Conservation (phyloP, 179 eudicot species). For the Pouteria campechiana region DNA sequence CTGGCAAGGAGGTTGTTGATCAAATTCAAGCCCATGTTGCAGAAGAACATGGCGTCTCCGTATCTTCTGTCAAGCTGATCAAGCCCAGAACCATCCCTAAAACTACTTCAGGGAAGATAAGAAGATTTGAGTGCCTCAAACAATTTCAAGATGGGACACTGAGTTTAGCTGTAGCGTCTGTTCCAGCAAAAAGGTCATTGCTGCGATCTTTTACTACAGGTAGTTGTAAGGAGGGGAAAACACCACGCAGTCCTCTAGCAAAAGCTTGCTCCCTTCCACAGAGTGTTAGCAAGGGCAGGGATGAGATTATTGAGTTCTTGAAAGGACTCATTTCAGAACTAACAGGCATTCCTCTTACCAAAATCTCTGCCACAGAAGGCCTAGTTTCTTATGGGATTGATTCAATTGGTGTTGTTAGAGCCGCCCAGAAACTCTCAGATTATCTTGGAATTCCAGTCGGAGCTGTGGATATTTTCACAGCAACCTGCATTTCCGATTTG, state of each 20-base stretch:
- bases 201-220: slow-evolving; percentile 39
- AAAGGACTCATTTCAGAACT: slow-evolving; percentile 28
- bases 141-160: slow-evolving; percentile 38
- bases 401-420: slow-evolving; percentile 52
- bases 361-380: slow-evolving; percentile 29
- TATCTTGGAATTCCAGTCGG: slow-evolving; percentile 44
- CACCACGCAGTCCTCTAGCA: slow-evolving; percentile 19
- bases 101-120: slow-evolving; percentile 43
- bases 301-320: slow-evolving; percentile 27
- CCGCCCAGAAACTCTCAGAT: slow-evolving; percentile 51
- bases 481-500: slow-evolving; percentile 39
- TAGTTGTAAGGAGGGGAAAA: slow-evolving; percentile 29
- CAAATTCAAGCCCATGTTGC: slow-evolving; percentile 30
- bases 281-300: slow-evolving; percentile 10
- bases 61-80: slow-evolving; percentile 32
- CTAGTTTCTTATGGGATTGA: slow-evolving; percentile 38
- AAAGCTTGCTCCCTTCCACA: slow-evolving; percentile 3
- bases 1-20: slow-evolving; percentile 22
- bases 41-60: slow-evolving; percentile 37
- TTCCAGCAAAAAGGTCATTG: slow-evolving; percentile 9
- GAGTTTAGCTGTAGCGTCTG: slow-evolving; percentile 22
- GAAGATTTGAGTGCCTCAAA: slow-evolving; percentile 42
- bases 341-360: slow-evolving; percentile 25
- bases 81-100: slow-evolving; percentile 40
- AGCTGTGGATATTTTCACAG: slow-evolving; percentile 49